These are phyloP conservation scores for Diaporthe citri DNA, from an alignment of 2,329 filamentous ascomycete genomes.

Conservation along the genomic window DNA sequence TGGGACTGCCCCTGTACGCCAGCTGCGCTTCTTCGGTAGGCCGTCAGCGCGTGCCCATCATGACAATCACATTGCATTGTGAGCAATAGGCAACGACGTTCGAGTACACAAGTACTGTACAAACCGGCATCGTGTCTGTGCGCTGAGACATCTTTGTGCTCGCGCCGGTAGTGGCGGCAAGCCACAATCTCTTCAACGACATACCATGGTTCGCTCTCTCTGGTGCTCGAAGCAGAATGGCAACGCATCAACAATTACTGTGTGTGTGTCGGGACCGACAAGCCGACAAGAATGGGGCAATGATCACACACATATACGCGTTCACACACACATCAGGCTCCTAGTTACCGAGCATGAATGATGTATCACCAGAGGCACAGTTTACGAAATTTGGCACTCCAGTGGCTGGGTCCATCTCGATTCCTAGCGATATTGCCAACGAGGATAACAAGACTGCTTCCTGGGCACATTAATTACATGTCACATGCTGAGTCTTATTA, in stretches of 20 bases:
- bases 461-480: slow-evolving; percentile 22
- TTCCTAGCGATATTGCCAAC: slow-evolving; percentile 10
- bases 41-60: slow-evolving; percentile 20
- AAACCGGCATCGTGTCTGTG: slow-evolving; percentile 14
- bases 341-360: neutral
- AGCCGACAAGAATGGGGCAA: slow-evolving; percentile 16
- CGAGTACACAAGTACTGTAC: neutral
- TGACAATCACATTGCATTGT: slow-evolving; percentile 30
- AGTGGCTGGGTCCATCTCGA: slow-evolving; percentile 20
- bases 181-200: slow-evolving; percentile 25
- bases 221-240: slow-evolving; percentile 23
- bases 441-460: slow-evolving; percentile 9
- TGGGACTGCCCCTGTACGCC: slow-evolving; percentile 15
- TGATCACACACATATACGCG: slow-evolving; percentile 1
- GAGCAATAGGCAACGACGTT: neutral
- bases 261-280: slow-evolving; percentile 5
- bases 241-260: neutral
- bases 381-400: slow-evolving; percentile 22
- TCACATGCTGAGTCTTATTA: slow-evolving; percentile 27
- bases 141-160: slow-evolving; percentile 19
- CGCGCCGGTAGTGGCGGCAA: slow-evolving; percentile 22
- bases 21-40: neutral
- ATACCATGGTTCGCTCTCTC: slow-evolving; percentile 24
- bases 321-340: neutral
- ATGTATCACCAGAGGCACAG: slow-evolving; percentile 8